Evolutionary conservation across 2,329 filamentous ascomycete genomes (phyloP).

Genomic region (Penicillium sp.): DNA sequence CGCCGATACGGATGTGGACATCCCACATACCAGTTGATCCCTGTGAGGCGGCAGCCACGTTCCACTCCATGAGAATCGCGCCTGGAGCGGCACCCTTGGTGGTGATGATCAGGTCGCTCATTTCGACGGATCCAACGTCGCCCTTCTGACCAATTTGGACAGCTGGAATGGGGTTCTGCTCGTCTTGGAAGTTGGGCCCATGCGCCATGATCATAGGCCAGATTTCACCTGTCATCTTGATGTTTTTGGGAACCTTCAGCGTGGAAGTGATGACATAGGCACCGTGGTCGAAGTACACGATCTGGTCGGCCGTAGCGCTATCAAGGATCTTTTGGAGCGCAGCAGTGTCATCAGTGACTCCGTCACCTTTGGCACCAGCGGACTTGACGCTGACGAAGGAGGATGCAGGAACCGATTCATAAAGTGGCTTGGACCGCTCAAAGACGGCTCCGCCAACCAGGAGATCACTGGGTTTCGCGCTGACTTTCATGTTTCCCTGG

Average conservation of each 20-base stretch:
- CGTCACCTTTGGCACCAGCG: slow-evolving; percentile 80
- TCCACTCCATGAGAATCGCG: slow-evolving; percentile 89
- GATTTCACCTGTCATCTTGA: slow-evolving; percentile 85
- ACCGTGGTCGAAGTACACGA: slow-evolving; percentile 61
- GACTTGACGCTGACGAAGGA: slow-evolving; percentile 79
- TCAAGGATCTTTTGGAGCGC: slow-evolving; percentile 76
- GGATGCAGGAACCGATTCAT: slow-evolving; percentile 59
- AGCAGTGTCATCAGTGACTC: slow-evolving; percentile 75
- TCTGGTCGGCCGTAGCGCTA: slow-evolving; percentile 53
- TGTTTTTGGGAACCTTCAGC: slow-evolving; percentile 60
- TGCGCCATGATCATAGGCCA: slow-evolving; percentile 86
- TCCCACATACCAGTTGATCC: slow-evolving; percentile 85
- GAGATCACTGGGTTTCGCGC: slow-evolving; percentile 61
- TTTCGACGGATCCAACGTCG: slow-evolving; percentile 74
- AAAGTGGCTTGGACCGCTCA: slow-evolving; percentile 84
- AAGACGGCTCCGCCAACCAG: slow-evolving; percentile 64
- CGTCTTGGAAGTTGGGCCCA: slow-evolving; percentile 66
- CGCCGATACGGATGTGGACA: slow-evolving; percentile 89
- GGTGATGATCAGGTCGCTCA: slow-evolving; percentile 79
- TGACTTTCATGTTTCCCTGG: slow-evolving; percentile 53
- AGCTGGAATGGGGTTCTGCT: slow-evolving; percentile 71
- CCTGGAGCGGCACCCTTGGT: slow-evolving; percentile 78
- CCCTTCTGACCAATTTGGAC: slow-evolving; percentile 76
- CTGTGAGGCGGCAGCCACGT: slow-evolving; percentile 58
- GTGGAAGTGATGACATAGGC: slow-evolving; percentile 58